These are phyloP conservation scores for Trichophaea hybrida DNA, from an alignment of 2,329 filamentous ascomycete species.

Conservation along the genomic window DNA sequence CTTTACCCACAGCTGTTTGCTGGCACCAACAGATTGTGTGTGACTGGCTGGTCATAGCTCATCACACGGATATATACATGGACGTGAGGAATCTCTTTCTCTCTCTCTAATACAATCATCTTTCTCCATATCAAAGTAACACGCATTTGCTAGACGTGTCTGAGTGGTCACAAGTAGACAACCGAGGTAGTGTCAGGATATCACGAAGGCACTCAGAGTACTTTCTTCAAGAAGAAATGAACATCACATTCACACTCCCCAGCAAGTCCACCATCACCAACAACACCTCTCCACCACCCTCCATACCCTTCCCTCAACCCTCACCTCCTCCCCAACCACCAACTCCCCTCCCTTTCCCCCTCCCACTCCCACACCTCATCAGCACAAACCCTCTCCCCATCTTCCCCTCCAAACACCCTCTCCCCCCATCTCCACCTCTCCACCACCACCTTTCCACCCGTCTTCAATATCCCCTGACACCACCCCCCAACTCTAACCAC, in stretches of 20 bases:
- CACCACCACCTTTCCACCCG: constrained; percentile 20
- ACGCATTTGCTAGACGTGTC: too few relatives aligned
- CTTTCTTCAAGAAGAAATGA: neutral
- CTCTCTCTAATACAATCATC: too few relatives aligned
- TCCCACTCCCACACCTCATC: neutral
- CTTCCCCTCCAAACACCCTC: neutral
- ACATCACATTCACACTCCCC: neutral
- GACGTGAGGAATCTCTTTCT: too few relatives aligned
- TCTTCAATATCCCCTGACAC: constrained; percentile 43
- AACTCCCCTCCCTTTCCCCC: neutral
- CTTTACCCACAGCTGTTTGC: neutral
- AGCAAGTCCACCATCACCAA: neutral
- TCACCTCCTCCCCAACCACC: neutral
- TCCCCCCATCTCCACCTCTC: neutral
- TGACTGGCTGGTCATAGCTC: too few relatives aligned
- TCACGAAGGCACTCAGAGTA: neutral
- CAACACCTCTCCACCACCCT: neutral
- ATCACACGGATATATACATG: too few relatives aligned
- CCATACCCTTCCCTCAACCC: neutral
- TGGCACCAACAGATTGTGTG: too few relatives aligned
- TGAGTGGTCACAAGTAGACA: too few relatives aligned
- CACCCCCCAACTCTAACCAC: constrained; percentile 41
- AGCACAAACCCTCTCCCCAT: constrained; percentile 28
- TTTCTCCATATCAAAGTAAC: too few relatives aligned
- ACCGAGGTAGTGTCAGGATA: too few relatives aligned